phyloP scores from a whole-genome alignment of 768 basidiomycete genomes.

The Mycena galopus region DNA sequence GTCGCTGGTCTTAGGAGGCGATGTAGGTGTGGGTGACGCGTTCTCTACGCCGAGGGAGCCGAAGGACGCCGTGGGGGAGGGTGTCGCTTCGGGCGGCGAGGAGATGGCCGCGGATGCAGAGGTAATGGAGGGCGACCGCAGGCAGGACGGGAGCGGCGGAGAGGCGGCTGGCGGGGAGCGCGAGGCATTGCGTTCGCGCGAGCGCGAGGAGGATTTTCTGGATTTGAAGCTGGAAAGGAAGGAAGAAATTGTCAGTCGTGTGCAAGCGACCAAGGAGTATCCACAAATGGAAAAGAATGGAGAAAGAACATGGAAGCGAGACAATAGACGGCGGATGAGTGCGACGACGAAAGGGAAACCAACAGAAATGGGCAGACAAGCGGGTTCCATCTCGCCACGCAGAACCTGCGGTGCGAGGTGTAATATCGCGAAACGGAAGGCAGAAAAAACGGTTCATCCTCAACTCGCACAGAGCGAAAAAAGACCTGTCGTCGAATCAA shows the following conservation, averaged over 20 bases:
- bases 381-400: too few relatives aligned
- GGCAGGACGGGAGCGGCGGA: constrained; percentile 11
- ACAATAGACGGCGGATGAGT: too few relatives aligned
- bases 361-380: too few relatives aligned
- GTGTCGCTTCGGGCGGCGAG: not conserved
- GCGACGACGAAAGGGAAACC: too few relatives aligned
- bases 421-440: too few relatives aligned
- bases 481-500: too few relatives aligned
- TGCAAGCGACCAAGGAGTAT: too few relatives aligned
- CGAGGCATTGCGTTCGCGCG: constrained; percentile 28
- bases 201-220: constrained; percentile 27
- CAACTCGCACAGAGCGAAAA: not conserved
- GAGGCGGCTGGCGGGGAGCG: constrained; percentile 29
- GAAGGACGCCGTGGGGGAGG: too few relatives aligned
- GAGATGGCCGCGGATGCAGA: not conserved
- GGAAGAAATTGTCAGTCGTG: not conserved
- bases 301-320: too few relatives aligned
- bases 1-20: not conserved
- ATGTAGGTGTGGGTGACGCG: not conserved
- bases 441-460: too few relatives aligned
- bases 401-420: not conserved
- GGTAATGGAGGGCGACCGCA: constrained; percentile 46
- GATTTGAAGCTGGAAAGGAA: constrained; percentile 27
- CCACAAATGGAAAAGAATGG: too few relatives aligned
- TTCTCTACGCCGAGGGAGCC: not conserved